phyloP scores from a whole-genome alignment of 1,284 basidiomycete genomes.

The Trichosporon ovoides region DNA sequence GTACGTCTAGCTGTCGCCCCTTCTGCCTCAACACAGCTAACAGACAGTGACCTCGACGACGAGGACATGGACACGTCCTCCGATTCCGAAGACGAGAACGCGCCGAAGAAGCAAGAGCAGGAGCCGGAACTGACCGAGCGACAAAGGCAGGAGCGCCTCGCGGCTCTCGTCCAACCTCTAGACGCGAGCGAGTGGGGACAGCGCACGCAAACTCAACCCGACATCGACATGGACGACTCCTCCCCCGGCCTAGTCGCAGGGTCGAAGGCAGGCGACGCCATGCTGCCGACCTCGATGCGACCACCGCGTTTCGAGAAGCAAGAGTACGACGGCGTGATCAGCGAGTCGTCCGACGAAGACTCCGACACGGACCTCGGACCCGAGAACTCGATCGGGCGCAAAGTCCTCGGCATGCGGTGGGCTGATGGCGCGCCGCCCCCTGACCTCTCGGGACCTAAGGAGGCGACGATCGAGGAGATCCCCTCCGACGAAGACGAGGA shows the following conservation, averaged over 20 bases:
- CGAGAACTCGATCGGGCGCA: conserved; percentile 32
- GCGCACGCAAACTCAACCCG: conserved; percentile 10
- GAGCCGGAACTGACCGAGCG: conserved; percentile 28
- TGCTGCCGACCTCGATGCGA: conserved; percentile 51
- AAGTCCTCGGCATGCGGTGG: conserved; percentile 40
- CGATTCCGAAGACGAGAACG: conserved; percentile 33
- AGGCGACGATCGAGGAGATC: conserved; percentile 37
- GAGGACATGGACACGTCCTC: conserved; percentile 45
- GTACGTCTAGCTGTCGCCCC: conserved; percentile 60
- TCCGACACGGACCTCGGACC: conserved; percentile 51
- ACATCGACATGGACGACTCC: neutral
- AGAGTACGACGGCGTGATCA: conserved; percentile 66
- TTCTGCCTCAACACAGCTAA: neutral
- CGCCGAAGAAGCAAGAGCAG: neutral
- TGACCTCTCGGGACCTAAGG: neutral
- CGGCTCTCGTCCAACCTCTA: conserved; percentile 47
- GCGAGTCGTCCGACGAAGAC: conserved; percentile 73
- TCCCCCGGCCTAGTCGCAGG: conserved; percentile 10
- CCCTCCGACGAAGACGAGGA: conserved; percentile 22
- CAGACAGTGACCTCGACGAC: conserved; percentile 47
- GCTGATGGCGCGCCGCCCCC: conserved; percentile 13
- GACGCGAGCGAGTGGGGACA: conserved; percentile 49
- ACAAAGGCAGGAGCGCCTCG: conserved; percentile 37
- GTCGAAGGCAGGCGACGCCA: conserved; percentile 34
- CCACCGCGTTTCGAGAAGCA: conserved; percentile 70